phyloP scores from a whole-genome alignment of 2,329 filamentous ascomycete species.

The Volutella citrinella region DNA sequence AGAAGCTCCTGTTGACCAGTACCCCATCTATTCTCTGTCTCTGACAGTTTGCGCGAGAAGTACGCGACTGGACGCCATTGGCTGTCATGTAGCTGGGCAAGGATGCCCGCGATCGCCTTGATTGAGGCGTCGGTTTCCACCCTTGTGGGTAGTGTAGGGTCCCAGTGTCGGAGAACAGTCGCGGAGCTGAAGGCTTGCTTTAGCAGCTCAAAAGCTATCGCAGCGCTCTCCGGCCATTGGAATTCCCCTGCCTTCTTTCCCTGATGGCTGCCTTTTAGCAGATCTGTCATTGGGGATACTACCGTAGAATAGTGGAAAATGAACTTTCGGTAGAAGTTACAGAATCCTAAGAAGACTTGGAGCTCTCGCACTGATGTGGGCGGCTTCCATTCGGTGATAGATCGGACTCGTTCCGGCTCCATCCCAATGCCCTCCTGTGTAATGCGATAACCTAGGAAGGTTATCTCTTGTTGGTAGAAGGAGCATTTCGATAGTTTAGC shows the following conservation, averaged over 20 bases:
- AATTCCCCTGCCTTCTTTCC: not conserved
- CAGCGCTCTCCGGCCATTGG: not conserved
- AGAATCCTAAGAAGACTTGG: constrained; percentile 4
- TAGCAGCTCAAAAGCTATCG: not conserved
- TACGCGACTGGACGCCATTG: not conserved
- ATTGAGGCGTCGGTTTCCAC: not conserved
- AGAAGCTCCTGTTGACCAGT: not conserved
- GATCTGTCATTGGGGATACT: constrained; percentile 1
- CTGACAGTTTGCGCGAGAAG: not conserved
- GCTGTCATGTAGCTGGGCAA: not conserved
- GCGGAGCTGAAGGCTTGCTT: not conserved
- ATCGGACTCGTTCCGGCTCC: constrained; percentile 2
- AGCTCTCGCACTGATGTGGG: constrained; percentile 1
- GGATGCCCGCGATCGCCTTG: not conserved
- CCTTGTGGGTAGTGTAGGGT: not conserved
- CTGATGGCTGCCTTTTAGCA: no score
- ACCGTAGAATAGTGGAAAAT: constrained; percentile 1
- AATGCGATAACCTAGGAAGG: no score
- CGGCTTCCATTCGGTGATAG: no score
- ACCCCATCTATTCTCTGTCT: not conserved
- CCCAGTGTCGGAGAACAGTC: not conserved
- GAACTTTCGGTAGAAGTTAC: constrained; percentile 4
- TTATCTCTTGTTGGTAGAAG: no score
- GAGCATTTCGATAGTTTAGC: no score
- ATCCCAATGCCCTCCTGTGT: not conserved